A percentile compares a stretch with the other conserved stretches of the same genome.
Evolutionary conservation across 2,329 filamentous ascomycete species (phyloP).

Genomic region (Colletotrichum incanum): DNA sequence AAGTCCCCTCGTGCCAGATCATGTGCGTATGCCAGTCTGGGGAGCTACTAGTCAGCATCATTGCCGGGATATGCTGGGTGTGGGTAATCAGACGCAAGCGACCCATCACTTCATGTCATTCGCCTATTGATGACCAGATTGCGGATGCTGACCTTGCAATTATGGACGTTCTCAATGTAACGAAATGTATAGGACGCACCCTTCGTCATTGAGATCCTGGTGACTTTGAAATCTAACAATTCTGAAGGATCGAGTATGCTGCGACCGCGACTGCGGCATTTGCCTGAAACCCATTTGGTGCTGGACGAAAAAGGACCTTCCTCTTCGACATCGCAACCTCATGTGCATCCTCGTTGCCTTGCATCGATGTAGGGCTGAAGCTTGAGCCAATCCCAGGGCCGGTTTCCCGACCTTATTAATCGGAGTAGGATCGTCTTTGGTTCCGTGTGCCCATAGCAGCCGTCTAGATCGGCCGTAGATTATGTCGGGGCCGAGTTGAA

Average conservation of each 20-base stretch:
- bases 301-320: neutral
- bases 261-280: neutral
- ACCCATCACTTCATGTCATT: slow-evolving; percentile 6
- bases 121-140: neutral
- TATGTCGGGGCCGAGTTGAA: slow-evolving; percentile 1
- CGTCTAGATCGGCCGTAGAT: slow-evolving; percentile 5
- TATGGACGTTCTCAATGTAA: slow-evolving; percentile 30
- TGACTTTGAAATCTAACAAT: slow-evolving; percentile 3
- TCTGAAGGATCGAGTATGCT: slow-evolving; percentile 5
- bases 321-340: slow-evolving; percentile 8
- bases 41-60: slow-evolving; percentile 21
- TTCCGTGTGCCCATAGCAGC: slow-evolving; percentile 8
- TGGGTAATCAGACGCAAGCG: neutral
- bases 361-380: slow-evolving; percentile 37
- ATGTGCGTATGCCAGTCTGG: slow-evolving; percentile 27
- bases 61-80: slow-evolving; percentile 18
- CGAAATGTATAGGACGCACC: neutral
- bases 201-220: neutral
- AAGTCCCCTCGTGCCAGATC: slow-evolving; percentile 43
- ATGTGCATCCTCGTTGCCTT: slow-evolving; percentile 6
- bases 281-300: neutral
- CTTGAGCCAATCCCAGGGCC: slow-evolving; percentile 11
- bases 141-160: neutral
- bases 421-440: neutral
- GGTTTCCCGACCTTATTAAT: slow-evolving; percentile 6